A percentile compares a stretch with the other conserved stretches of the same genome.
Evolutionary conservation across 306 rosid species (phyloP).

Genomic region (Quercus glauca): DNA sequence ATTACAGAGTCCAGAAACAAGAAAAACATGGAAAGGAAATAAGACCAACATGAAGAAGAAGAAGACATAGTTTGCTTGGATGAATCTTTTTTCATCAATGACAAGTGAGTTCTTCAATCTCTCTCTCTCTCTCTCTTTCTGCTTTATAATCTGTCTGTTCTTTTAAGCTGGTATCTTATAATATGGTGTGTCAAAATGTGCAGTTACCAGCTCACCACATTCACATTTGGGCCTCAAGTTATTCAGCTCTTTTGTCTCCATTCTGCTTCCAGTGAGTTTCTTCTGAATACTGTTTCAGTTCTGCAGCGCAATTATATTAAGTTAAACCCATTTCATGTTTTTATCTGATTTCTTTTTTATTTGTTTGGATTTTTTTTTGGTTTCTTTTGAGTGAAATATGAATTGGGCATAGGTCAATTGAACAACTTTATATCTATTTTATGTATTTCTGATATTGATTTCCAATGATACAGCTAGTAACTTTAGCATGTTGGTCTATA

Average conservation of each 20-base stretch:
- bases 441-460: neutral
- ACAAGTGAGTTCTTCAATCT: constrained; percentile 45
- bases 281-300: neutral
- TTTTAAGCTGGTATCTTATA: neutral
- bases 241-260: constrained; percentile 72
- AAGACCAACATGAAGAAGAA: constrained; percentile 49
- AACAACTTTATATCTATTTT: neutral
- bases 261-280: constrained; percentile 82
- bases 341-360: neutral
- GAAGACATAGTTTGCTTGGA: constrained; percentile 77
- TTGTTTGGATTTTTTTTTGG: neutral
- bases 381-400: neutral
- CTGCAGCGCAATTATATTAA: neutral
- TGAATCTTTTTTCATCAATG: constrained; percentile 64
- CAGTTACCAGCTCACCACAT: constrained; percentile 78
- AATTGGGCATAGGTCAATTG: neutral
- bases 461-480: neutral
- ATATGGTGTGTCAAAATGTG: constrained; percentile 9
- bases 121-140: neutral
- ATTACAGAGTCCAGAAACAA: neutral
- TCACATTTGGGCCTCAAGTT: constrained; percentile 76
- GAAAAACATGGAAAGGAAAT: constrained; percentile 8
- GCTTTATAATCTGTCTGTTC: neutral
- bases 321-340: neutral
- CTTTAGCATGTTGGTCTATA: neutral